These are phyloP conservation scores for Teunomyces funiuensis DNA, from an alignment of 805 yeast genomes.

Conservation along the genomic window DNA sequence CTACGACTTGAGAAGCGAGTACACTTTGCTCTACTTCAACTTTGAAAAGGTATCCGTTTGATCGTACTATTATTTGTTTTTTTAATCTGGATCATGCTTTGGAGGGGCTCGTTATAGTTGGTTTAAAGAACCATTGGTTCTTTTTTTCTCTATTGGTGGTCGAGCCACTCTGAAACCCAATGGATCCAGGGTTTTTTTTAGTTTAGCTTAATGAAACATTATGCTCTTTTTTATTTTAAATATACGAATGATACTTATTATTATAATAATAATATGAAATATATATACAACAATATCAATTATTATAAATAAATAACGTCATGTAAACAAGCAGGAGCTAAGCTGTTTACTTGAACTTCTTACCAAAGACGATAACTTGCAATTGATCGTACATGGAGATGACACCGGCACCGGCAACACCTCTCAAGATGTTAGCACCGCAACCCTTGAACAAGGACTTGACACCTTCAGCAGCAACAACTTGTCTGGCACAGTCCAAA, in stretches of 20 bases:
- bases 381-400: slow-evolving; percentile 96
- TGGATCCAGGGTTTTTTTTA: neutral
- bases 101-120: slow-evolving; percentile 12
- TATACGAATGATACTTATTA: slow-evolving; percentile 6
- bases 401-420: slow-evolving; percentile 99
- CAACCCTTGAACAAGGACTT: slow-evolving; percentile 95
- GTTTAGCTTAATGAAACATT: slow-evolving; percentile 1
- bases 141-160: slow-evolving; percentile 16
- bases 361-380: slow-evolving; percentile 92
- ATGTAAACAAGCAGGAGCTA: slow-evolving; percentile 2
- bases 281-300: slow-evolving; percentile 1
- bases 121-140: slow-evolving; percentile 9
- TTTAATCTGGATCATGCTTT: slow-evolving; percentile 1
- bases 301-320: slow-evolving; percentile 2
- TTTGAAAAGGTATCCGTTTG: slow-evolving; percentile 41
- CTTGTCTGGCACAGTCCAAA: slow-evolving; percentile 85
- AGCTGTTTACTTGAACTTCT: slow-evolving; percentile 71
- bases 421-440: slow-evolving; percentile 99
- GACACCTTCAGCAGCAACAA: slow-evolving; percentile 95
- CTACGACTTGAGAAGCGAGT: slow-evolving; percentile 69
- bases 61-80: slow-evolving; percentile 1
- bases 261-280: slow-evolving; percentile 5
- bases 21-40: slow-evolving; percentile 69
- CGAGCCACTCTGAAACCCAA: slow-evolving; percentile 6
- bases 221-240: neutral